These are phyloP conservation scores for Fusarium robinianum DNA, from an alignment of 2,329 filamentous ascomycete genomes.

Conservation along the genomic window DNA sequence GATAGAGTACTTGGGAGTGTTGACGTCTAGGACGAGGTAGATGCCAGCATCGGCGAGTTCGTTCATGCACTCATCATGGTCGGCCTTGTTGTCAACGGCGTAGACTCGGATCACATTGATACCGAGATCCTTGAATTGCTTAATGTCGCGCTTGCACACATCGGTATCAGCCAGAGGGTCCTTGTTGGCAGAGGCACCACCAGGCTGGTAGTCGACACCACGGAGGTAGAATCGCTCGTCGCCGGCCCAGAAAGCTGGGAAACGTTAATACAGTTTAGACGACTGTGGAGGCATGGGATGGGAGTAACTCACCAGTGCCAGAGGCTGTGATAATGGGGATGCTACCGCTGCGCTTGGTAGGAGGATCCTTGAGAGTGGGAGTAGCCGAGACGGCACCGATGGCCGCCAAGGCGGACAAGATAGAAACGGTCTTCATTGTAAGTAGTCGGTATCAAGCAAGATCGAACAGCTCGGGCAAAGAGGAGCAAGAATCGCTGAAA, in stretches of 20 bases:
- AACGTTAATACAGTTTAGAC: constrained; percentile 2
- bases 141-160: constrained; percentile 78
- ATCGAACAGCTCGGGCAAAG: constrained; percentile 17
- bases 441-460: constrained; percentile 7
- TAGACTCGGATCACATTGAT: constrained; percentile 93
- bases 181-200: constrained; percentile 56
- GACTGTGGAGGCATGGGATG: background rate
- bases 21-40: constrained; percentile 90
- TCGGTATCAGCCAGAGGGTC: constrained; percentile 77
- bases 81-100: constrained; percentile 81
- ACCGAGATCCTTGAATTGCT: constrained; percentile 80
- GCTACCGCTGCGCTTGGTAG: constrained; percentile 55
- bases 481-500: no score
- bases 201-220: constrained; percentile 67
- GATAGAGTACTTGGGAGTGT: constrained; percentile 86
- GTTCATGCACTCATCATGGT: constrained; percentile 86
- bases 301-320: constrained; percentile 56
- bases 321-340: constrained; percentile 57
- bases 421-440: constrained; percentile 55
- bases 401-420: constrained; percentile 55
- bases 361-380: constrained; percentile 57
- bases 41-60: constrained; percentile 81
- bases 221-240: constrained; percentile 62
- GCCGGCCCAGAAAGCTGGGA: constrained; percentile 59
- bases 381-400: constrained; percentile 50